Base-by-base conservation (phyloP, 306 rosid genomes). In the Sicyos edulis region DNA sequence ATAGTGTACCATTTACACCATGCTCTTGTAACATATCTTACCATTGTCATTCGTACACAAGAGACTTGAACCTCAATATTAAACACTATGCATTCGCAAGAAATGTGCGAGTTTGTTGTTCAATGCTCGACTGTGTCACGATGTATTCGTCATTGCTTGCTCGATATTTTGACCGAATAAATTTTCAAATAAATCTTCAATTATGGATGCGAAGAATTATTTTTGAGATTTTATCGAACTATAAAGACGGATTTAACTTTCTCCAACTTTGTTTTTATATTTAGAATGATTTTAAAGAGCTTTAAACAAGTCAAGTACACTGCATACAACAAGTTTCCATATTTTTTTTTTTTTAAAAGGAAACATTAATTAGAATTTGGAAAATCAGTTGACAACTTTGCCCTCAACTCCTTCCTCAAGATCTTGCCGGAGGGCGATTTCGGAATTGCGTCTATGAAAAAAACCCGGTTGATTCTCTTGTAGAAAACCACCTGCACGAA, bases 351-450 rank as follows among this genome's bases (percentile, higher is more conserved):
- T 26, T 26, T 26, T n/a, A n/a, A n/a, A n/a, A n/a, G n/a, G n/a
- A n/a, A n/a, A n/a, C 3, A 16, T 71, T 54, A 52, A n/a, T 53
- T 49, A 26, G 80, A 76, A 37, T 47, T 83, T 53, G 80, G 79
- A 74, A 75, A 54, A 15, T 24, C 85, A 34, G 78, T 59, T 57
- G 85, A 86, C 51, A 92, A 80, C 73, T 81, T 89, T 22, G 96
- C 91, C 86, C 90, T 83, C 20, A 92, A 82, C 26, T 89, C 90
- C 82, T 89, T 92, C 58, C 96, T 75, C 73, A 92, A 83, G 74
- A 92, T 92, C 76, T 92, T 92, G 47, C 98, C 96, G 0, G 96
- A 89, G 0, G 98, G 96, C 4, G 96, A 85, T 82, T 89, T 92
- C 49, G 98, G 98, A 85, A 92, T 89, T 44, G 89, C 92, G 15